These are phyloP conservation scores for Mycena vulgaris DNA, from an alignment of 768 basidiomycete species.

Conservation along the genomic window DNA sequence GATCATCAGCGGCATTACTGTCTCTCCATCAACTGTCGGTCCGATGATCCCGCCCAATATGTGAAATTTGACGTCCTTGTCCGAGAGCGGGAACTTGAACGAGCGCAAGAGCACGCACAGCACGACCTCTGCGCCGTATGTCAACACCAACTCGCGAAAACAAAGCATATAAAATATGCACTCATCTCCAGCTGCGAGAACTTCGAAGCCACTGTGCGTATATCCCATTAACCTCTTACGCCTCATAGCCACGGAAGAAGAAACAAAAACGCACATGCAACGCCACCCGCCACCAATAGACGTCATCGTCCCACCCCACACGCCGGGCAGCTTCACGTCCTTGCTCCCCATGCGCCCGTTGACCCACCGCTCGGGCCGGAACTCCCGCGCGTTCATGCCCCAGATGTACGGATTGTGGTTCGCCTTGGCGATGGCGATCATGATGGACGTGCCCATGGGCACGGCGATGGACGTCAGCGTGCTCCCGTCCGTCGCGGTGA, in stretches of 20 bases:
- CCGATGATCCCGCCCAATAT: not conserved
- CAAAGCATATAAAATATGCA: slow-evolving; percentile 41
- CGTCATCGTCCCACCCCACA: slow-evolving; percentile 58
- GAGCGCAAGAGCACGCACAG: slow-evolving; percentile 10
- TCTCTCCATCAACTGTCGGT: slow-evolving; percentile 13
- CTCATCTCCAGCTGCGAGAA: slow-evolving; percentile 71
- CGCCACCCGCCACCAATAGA: slow-evolving; percentile 60
- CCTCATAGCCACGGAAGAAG: too few species aligned
- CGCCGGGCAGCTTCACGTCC: slow-evolving; percentile 52
- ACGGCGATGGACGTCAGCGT: slow-evolving; percentile 55
- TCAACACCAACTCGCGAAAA: not conserved
- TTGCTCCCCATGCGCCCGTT: slow-evolving; percentile 46
- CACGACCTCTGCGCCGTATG: not conserved
- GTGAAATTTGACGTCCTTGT: slow-evolving; percentile 3
- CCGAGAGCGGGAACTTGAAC: slow-evolving; percentile 12
- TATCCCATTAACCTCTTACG: not conserved
- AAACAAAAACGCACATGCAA: slow-evolving; percentile 57
- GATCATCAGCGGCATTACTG: slow-evolving; percentile 4
- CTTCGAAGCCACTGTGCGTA: slow-evolving; percentile 61
- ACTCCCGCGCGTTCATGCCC: slow-evolving; percentile 64
- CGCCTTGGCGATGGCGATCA: slow-evolving; percentile 53
- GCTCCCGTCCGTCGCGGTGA: slow-evolving; percentile 54
- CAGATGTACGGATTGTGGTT: slow-evolving; percentile 61
- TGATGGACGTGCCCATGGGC: slow-evolving; percentile 55
- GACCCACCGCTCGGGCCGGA: slow-evolving; percentile 69